Conservation (phyloP, 768 basidiomycete species). For the Crucibulum laeve region DNA sequence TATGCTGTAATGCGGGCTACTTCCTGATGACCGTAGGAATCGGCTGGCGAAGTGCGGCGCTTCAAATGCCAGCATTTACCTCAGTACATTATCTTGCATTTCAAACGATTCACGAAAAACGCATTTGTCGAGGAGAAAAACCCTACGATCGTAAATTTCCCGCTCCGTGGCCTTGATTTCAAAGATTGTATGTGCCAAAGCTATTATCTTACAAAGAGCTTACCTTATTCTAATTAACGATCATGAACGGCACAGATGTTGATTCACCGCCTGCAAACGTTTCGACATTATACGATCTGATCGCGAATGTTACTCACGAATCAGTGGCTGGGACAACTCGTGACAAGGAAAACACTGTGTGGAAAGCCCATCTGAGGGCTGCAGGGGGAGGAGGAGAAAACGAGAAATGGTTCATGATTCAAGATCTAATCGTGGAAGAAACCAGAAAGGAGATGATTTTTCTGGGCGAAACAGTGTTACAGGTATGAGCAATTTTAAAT, state of each 20-base stretch:
- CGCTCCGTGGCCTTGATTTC: slow-evolving; percentile 89
- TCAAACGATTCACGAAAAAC: slow-evolving; percentile 96
- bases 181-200: slow-evolving; percentile 66
- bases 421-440: slow-evolving; percentile 95
- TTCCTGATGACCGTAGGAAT: slow-evolving; percentile 56
- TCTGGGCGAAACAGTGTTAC: slow-evolving; percentile 92
- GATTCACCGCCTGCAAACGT: slow-evolving; percentile 59
- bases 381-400: slow-evolving; percentile 72
- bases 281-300: slow-evolving; percentile 83
- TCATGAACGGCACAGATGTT: slow-evolving; percentile 53
- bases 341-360: slow-evolving; percentile 86
- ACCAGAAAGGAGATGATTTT: slow-evolving; percentile 98
- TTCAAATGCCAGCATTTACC: slow-evolving; percentile 90
- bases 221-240: background rate
- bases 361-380: slow-evolving; percentile 86
- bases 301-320: slow-evolving; percentile 94
- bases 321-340: slow-evolving; percentile 94
- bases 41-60: slow-evolving; percentile 74
- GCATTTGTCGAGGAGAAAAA: slow-evolving; percentile 98
- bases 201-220: background rate
- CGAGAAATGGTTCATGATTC: slow-evolving; percentile 95
- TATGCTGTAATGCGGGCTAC: slow-evolving; percentile 2
- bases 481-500: slow-evolving; percentile 44
- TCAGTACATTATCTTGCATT: slow-evolving; percentile 89
- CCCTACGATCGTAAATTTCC: slow-evolving; percentile 97